These are phyloP conservation scores for Naganishia antarctica DNA, from an alignment of 768 basidiomycete genomes.

Conservation along the genomic window DNA sequence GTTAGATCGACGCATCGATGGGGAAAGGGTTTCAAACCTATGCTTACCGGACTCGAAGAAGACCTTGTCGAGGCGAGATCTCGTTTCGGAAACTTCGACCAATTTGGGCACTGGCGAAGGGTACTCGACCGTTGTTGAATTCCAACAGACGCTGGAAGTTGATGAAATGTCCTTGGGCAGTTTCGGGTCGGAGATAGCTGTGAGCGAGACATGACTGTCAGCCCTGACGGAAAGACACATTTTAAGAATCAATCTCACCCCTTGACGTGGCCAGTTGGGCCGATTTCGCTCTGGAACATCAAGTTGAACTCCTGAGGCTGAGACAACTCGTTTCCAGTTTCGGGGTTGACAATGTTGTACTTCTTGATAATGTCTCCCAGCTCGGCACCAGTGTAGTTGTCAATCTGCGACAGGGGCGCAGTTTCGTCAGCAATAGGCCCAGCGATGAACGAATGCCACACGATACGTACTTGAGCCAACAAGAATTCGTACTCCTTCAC, in stretches of 20 bases:
- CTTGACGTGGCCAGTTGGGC: conserved; percentile 93
- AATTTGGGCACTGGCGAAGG: conserved; percentile 95
- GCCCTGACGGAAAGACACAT: neutral
- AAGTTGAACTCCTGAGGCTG: conserved; percentile 96
- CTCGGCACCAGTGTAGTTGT: conserved; percentile 86
- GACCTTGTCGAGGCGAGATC: conserved; percentile 91
- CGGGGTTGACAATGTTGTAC: conserved; percentile 77
- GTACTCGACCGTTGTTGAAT: conserved; percentile 93
- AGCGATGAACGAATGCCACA: neutral
- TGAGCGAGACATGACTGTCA: neutral
- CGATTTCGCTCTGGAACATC: conserved; percentile 97
- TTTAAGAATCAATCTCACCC: conserved; percentile 56
- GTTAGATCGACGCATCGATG: neutral
- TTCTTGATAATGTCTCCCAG: conserved; percentile 79
- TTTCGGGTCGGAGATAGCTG: conserved; percentile 94
- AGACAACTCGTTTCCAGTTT: conserved; percentile 83
- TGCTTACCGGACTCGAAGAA: conserved; percentile 75
- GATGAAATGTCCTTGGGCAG: conserved; percentile 96
- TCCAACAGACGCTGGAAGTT: conserved; percentile 95
- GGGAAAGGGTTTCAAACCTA: neutral
- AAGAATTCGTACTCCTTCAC: conserved; percentile 73
- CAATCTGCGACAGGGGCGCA: conserved; percentile 57
- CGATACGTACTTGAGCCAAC: conserved; percentile 72
- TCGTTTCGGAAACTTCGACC: conserved; percentile 96
- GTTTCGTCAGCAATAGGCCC: neutral